Evolutionary conservation across 2,329 filamentous ascomycete genomes (phyloP), one percentile per base, ranked within the genome.

Genomic region (Ophiocordyceps camponoti-saundersi): DNA sequence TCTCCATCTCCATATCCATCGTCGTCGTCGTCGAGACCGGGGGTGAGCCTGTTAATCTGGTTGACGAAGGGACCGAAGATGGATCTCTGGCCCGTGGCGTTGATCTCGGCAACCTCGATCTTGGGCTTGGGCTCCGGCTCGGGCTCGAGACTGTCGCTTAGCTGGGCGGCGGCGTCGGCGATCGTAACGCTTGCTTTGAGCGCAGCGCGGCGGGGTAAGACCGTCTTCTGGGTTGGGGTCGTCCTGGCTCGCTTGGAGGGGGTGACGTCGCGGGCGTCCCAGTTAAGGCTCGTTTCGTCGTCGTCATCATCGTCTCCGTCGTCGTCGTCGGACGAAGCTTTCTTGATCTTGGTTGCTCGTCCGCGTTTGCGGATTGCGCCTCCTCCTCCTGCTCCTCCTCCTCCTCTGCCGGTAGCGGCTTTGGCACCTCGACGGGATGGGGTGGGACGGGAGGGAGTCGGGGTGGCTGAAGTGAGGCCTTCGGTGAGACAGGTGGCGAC

Each of bases 401-500:
- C 26, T n/a, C n/a, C n/a, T n/a, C n/a, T n/a, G n/a, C n/a, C n/a
- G n/a, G n/a, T n/a, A n/a, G n/a, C n/a, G 26, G 23, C 23, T 26
- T 26, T 26, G 23, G 4, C 23, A 5, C 26, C 26, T 2, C 26
- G 26, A 29, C 26, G 26, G 7, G 26, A 29, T 10, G 21, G 49
- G 10, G 56, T 21, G 39, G 29, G 48, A n/a, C 47, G 53, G 21
- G 56, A 60, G 0, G 61, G 61, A 1, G 62, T 65, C 16, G 52
- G 56, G 48, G 20, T 55, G 54, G 20, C 55, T 53, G 21, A 55
- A n/a, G 51, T 51, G 29, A 55, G 55, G 3, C 50, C 48, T 18
- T 56, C 52, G 42, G 49, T 52, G 22, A 72, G 57, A 21, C 63
- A 64, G 42, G 53, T 59, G 13, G 69, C 61, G 0, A 75, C 70